These are phyloP conservation scores for Leptoxyphium fumago DNA, from an alignment of 2,329 filamentous ascomycete genomes.

Conservation along the genomic window DNA sequence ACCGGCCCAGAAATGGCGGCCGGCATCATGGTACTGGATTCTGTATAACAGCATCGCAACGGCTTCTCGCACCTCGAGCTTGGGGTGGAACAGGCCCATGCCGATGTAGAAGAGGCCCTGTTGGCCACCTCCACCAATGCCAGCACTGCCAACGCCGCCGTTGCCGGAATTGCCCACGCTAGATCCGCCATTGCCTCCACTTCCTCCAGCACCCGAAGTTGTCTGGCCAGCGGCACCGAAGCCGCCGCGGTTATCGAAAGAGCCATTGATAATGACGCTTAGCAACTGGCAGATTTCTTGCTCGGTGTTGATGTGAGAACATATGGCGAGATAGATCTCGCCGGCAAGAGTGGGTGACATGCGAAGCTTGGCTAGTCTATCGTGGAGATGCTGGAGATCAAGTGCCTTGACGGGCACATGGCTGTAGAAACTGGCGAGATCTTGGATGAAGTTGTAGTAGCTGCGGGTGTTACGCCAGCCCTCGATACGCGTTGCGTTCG, in stretches of 20 bases:
- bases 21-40: constrained; percentile 74
- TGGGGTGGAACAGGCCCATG: constrained; percentile 82
- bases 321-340: constrained; percentile 62
- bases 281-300: constrained; percentile 57
- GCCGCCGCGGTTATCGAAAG: constrained; percentile 11
- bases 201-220: too few species aligned
- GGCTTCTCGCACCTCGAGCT: constrained; percentile 60
- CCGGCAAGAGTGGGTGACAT: constrained; percentile 39
- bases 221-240: constrained; percentile 3
- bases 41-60: constrained; percentile 70
- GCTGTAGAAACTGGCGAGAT: constrained; percentile 20
- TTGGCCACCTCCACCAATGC: constrained; percentile 47
- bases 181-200: background rate
- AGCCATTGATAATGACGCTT: constrained; percentile 17
- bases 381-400: constrained; percentile 83
- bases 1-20: constrained; percentile 80
- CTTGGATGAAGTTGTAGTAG: constrained; percentile 76
- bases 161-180: background rate
- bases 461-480: constrained; percentile 92
- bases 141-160: background rate
- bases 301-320: constrained; percentile 49
- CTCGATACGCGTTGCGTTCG: constrained; percentile 84
- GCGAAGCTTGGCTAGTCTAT: constrained; percentile 71
- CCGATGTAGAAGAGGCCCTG: constrained; percentile 85
- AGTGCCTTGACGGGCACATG: constrained; percentile 54